Evolutionary conservation across 768 basidiomycete species (phyloP), one percentile per base, ranked within the genome.

Genomic region (Hydnomerulius pinastri): DNA sequence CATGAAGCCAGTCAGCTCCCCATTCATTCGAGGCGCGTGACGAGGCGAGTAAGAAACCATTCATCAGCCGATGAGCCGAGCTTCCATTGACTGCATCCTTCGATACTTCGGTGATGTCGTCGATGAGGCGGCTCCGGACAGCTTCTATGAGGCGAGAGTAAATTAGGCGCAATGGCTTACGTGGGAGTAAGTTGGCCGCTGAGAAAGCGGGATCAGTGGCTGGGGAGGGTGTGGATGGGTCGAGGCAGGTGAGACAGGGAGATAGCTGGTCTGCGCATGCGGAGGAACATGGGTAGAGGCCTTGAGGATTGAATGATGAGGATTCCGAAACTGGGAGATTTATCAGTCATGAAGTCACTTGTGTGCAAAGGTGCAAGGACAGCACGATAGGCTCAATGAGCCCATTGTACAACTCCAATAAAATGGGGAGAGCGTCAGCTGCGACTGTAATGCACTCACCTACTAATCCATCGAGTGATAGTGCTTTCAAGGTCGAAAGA

Each of bases 1-100:
- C 74, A 55, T 79, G 75, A 30, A 86, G 76, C 86, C 86, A 87
- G 13, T 78, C 78, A n/a, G 71, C 61, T 20, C 78, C 77, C 87
- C 87, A 88, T 60, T 84, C 82, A 21, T 76, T 78, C 2, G 73
- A 66, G 11, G 70, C 53, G 36, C 71, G 65, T 4, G 64, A 58
- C 24, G 77, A 71, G 43, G 74, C 71, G 9, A 89, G 73, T n/a
- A 90, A 61, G 56, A 91, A 82, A 0, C 88, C 88, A 43, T 76
- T 75, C 59, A 76, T 78, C 35, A 86, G 70, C 21, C 86, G 75
- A 36, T 73, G 75, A 29, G 75, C 74, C 9, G 65, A 72, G 38
- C 73, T 69, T 37, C 63, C 62, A 33, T 51, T 46, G 24, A 61
- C 56, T 32, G 53, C 58, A 42, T 59, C 59, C 44, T 56, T 68